These are phyloP conservation scores for Magnusiomyces fungicola DNA, from an alignment of 1,139 yeast species.

Conservation along the genomic window DNA sequence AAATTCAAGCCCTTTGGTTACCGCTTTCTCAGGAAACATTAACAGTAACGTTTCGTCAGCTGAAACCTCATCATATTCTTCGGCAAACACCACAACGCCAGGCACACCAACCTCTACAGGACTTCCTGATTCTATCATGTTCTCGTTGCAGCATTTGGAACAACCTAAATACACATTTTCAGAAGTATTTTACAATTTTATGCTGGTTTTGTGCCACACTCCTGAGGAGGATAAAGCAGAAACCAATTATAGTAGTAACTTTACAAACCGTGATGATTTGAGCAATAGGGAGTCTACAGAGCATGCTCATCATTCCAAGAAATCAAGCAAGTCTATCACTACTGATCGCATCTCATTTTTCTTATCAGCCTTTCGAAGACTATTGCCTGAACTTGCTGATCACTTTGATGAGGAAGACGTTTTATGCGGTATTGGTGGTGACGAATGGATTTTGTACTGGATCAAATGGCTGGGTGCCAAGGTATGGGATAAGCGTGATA, in stretches of 20 bases:
- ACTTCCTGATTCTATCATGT: no score
- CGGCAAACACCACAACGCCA: no score
- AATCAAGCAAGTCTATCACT: slow-evolving; percentile 33
- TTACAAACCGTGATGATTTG: no score
- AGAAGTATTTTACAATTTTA: slow-evolving; percentile 69
- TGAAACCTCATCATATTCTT: no score
- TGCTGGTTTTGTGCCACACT: slow-evolving; percentile 67
- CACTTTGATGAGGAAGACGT: slow-evolving; percentile 80
- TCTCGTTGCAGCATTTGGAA: slow-evolving; percentile 8
- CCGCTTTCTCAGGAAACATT: no score
- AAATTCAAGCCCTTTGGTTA: no score
- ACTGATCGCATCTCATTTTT: slow-evolving; percentile 66
- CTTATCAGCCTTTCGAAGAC: slow-evolving; percentile 53
- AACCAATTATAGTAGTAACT: no score
- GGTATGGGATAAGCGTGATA: slow-evolving; percentile 71
- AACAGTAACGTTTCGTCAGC: no score
- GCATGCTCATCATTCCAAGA: background rate
- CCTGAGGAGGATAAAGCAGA: slow-evolving; percentile 43
- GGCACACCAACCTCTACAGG: slow-evolving; percentile 6
- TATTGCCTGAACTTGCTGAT: slow-evolving; percentile 68
- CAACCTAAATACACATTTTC: slow-evolving; percentile 33
- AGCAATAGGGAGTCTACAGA: background rate
- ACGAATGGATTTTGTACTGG: slow-evolving; percentile 96
- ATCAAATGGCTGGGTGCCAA: slow-evolving; percentile 86
- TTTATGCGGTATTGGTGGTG: slow-evolving; percentile 52